Evolutionary conservation across 306 rosid species (phyloP), one percentile per base, ranked within the genome.

Genomic region (Rubus parviflorus): DNA sequence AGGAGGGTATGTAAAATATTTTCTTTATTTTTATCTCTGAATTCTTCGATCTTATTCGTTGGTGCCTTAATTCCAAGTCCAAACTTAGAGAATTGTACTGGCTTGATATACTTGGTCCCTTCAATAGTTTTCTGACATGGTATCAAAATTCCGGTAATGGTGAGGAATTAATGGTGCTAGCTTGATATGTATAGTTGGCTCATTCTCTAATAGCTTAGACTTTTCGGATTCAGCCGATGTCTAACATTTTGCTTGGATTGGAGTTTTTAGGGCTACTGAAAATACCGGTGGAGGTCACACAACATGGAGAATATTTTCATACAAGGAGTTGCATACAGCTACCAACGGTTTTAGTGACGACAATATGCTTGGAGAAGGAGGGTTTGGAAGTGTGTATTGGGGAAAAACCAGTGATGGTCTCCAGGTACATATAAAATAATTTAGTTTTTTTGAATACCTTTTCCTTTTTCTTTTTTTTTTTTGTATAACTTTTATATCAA

Each of bases 371-470:
- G 97, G 96, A 75, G 96, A 93, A 82, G 96, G 98, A 60, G 98
- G 98, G 0, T 90, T 91, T 82, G 98, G 98, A 75, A 93, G 93
- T 70, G 92, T 93, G 6, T 91, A 87, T 16, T 86, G 97, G 98
- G 96, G 94, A 40, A 91, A 87, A 82, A 91, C 97, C 3, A 86
- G 8, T 49, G 91, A 91, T 57, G 98, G 94, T 35, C 90, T 90
- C 15, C 85, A 94, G 90, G 97, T 88, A 82, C 42, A 63, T 37
- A 38, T 60, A 17, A 14, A 38, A 25, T 40, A 30, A 62, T 8
- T 64, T 3, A 3, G 1, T 7, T 35, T 63, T 63, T 6, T 63
- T 6, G 2, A 4, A 63, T 63, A 62, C 41, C 51, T 41, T 35
- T 11, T 13, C 5, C 48, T 7, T 38, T 47, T 65, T 65, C 4